Conservation (phyloP, 2,329 filamentous ascomycete species). For the Fonsecaea nubica region DNA sequence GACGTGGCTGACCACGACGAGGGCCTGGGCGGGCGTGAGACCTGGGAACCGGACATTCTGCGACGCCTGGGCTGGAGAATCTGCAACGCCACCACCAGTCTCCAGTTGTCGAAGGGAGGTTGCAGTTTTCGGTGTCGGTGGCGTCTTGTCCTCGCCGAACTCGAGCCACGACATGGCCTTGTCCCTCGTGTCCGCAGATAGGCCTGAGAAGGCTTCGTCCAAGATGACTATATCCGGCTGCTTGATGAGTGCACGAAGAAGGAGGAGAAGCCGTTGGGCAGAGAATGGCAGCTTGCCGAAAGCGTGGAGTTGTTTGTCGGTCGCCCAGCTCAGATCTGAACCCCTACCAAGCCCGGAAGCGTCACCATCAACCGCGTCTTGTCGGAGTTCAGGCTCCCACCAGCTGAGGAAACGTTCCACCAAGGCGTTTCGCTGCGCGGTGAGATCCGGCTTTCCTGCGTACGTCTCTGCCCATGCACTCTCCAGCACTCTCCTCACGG, state of each 20-base stretch:
- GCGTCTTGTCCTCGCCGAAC: slow-evolving; percentile 53
- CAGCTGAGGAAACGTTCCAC: slow-evolving; percentile 74
- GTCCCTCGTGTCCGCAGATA: slow-evolving; percentile 81
- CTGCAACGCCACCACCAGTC: no score
- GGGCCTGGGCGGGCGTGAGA: slow-evolving; percentile 72
- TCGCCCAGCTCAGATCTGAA: slow-evolving; percentile 38
- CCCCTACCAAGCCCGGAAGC: slow-evolving; percentile 21
- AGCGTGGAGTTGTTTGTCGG: slow-evolving; percentile 43
- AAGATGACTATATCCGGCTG: slow-evolving; percentile 80
- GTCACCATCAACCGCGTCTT: slow-evolving; percentile 46
- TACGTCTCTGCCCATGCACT: slow-evolving; percentile 93
- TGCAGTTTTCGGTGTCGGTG: slow-evolving; percentile 48
- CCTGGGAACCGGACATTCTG: slow-evolving; percentile 58
- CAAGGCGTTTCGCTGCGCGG: slow-evolving; percentile 60
- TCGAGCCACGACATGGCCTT: slow-evolving; percentile 84
- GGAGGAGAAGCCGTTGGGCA: slow-evolving; percentile 82
- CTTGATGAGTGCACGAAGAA: slow-evolving; percentile 81
- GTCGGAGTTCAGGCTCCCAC: slow-evolving; percentile 81
- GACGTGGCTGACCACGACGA: slow-evolving; percentile 92
- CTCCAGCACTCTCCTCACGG: slow-evolving; percentile 75
- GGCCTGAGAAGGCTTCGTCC: slow-evolving; percentile 86
- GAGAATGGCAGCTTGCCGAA: slow-evolving; percentile 81
- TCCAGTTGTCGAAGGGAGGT: neutral
- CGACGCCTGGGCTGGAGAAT: no score
- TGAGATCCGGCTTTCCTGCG: slow-evolving; percentile 70